These are phyloP conservation scores for Hamamelis virginiana DNA, from an alignment of 164 flowering plant genomes.

Conservation along the genomic window DNA sequence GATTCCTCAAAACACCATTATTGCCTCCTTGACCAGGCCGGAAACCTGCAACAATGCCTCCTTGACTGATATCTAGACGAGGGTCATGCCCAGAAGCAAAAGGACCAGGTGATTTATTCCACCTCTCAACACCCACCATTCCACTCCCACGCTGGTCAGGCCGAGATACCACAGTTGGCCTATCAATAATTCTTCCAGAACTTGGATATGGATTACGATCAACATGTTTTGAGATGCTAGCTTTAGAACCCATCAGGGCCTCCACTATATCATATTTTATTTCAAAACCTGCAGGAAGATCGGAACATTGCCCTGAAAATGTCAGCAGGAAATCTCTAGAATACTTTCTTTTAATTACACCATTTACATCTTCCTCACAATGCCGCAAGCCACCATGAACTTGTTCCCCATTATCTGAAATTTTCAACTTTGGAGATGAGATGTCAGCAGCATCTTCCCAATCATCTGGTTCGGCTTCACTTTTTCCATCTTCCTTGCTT, in stretches of 20 bases:
- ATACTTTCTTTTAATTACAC: slow-evolving; percentile 43
- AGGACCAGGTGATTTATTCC: slow-evolving; percentile 62
- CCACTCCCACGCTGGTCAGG: slow-evolving; percentile 64
- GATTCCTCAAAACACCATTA: too few relatives aligned
- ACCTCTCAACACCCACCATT: slow-evolving; percentile 62
- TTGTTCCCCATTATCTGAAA: slow-evolving; percentile 29
- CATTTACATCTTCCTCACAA: slow-evolving; percentile 32
- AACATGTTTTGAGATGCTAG: slow-evolving; percentile 29
- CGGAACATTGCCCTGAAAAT: slow-evolving; percentile 50
- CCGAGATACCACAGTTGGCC: slow-evolving; percentile 51
- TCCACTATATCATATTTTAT: slow-evolving; percentile 51
- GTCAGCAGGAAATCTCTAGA: slow-evolving; percentile 85
- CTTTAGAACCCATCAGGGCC: slow-evolving; percentile 35
- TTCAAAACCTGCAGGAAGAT: slow-evolving; percentile 60
- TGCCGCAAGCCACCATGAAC: slow-evolving; percentile 10
- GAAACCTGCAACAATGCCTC: too few relatives aligned
- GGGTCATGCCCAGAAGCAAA: slow-evolving; percentile 44
- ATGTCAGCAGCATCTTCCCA: too few relatives aligned
- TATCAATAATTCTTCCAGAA: slow-evolving; percentile 62
- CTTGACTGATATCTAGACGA: slow-evolving; percentile 42
- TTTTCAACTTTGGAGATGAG: slow-evolving; percentile 56
- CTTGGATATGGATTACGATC: slow-evolving; percentile 56
- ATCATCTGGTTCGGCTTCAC: too few relatives aligned
- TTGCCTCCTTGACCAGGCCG: too few relatives aligned
- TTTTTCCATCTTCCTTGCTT: slow-evolving; percentile 25